Evolutionary conservation across 2,329 filamentous ascomycete species (phyloP).

Genomic region (Colletotrichum chrysophilum): DNA sequence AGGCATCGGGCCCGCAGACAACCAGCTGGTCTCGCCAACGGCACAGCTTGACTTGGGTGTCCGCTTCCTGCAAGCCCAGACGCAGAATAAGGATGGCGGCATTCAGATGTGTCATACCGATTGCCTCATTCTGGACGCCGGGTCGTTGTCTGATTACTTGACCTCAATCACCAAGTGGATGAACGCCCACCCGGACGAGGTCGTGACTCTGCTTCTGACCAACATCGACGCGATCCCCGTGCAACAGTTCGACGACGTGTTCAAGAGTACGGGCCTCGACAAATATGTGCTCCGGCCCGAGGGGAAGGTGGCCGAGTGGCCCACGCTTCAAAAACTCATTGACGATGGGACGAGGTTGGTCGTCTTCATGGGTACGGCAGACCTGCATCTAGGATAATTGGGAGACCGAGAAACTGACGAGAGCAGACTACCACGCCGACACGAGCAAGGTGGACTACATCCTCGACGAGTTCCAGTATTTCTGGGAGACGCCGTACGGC

Average conservation of each 20-base stretch:
- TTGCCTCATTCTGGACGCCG: slow-evolving; percentile 64
- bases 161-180: slow-evolving; percentile 64
- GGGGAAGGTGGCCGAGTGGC: slow-evolving; percentile 58
- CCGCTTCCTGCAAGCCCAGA: slow-evolving; percentile 69
- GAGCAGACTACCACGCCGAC: slow-evolving; percentile 62
- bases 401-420: slow-evolving; percentile 16
- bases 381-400: rapidly evolving
- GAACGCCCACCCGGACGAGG: slow-evolving; percentile 61
- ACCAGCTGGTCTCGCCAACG: slow-evolving; percentile 65
- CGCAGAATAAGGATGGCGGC: slow-evolving; percentile 55
- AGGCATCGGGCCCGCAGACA: slow-evolving; percentile 56
- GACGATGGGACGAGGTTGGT: slow-evolving; percentile 66
- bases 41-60: slow-evolving; percentile 66
- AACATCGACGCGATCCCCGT: slow-evolving; percentile 65
- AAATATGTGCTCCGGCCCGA: slow-evolving; percentile 61
- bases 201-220: slow-evolving; percentile 67
- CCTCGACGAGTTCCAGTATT: slow-evolving; percentile 66
- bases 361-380: slow-evolving; percentile 68
- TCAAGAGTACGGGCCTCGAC: slow-evolving; percentile 59
- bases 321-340: slow-evolving; percentile 73
- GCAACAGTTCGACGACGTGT: slow-evolving; percentile 58
- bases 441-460: slow-evolving; percentile 62
- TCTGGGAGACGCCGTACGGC: slow-evolving; percentile 78
- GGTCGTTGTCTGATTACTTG: slow-evolving; percentile 61
- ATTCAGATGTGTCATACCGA: slow-evolving; percentile 70